These are phyloP conservation scores for Ustanciosporium gigantosporum DNA, from an alignment of 1,284 basidiomycete species.

Conservation along the genomic window DNA sequence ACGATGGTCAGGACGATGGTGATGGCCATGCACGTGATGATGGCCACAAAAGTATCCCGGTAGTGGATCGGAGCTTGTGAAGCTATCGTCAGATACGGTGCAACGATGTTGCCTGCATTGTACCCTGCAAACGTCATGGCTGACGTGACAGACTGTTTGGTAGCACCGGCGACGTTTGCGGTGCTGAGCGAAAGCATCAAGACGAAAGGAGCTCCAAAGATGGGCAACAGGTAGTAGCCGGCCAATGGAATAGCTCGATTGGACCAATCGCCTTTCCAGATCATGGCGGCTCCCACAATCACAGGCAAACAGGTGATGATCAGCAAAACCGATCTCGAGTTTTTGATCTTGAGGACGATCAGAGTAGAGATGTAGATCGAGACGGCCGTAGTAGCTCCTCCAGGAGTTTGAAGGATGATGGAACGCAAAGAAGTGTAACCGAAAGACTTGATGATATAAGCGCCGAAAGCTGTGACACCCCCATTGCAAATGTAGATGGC, in stretches of 20 bases:
- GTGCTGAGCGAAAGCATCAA: conserved; percentile 63
- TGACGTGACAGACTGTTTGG: conserved; percentile 63
- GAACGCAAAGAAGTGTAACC: conserved; percentile 64
- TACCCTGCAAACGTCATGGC: conserved; percentile 63
- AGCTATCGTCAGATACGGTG: conserved; percentile 58
- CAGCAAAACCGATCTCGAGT: conserved; percentile 62
- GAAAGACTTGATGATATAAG: conserved; percentile 63
- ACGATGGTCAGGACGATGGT: conserved; percentile 32
- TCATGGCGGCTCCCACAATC: conserved; percentile 63
- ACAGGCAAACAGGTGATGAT: conserved; percentile 64
- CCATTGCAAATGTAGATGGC: conserved; percentile 62
- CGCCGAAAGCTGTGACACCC: conserved; percentile 64
- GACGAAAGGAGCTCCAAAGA: conserved; percentile 65
- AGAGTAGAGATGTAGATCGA: conserved; percentile 63
- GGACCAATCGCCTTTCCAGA: conserved; percentile 64
- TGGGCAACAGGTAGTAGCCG: conserved; percentile 64
- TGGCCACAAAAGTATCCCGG: conserved; percentile 64
- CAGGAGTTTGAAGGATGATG: conserved; percentile 62
- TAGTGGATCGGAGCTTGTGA: conserved; percentile 61
- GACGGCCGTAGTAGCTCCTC: conserved; percentile 63
- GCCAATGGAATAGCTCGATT: conserved; percentile 64
- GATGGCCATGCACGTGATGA: conserved; percentile 59
- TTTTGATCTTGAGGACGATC: conserved; percentile 61
- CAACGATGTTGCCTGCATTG: conserved; percentile 48
- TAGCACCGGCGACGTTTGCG: conserved; percentile 64